Evolutionary conservation across 108 stramenopile genomes (phyloP), one percentile per base, ranked within the genome.

Genomic region (Cyclotella choctawhatcheeana): DNA sequence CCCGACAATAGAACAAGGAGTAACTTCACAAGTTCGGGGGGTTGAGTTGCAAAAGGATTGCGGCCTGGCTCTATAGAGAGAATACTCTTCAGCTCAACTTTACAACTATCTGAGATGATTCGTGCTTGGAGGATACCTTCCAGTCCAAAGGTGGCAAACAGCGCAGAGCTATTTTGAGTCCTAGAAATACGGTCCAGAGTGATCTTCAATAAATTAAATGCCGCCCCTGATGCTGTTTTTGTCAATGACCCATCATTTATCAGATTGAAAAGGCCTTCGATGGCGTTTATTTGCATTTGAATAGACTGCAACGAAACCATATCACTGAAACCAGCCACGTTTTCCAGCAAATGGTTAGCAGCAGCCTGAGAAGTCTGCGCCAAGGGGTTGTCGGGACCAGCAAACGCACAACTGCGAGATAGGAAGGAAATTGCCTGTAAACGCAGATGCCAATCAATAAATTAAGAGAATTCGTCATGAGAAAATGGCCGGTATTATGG

Each of bases 331-430:
- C 76, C 45, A n/a, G 55, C 3, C 20, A 30, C 12, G 55, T 82
- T 77, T 40, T 82, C 62, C 14, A 91, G 12, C 22, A 91, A 59
- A 13, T 88, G 84, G 10, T 77, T 55, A 51, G 85, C 85, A 27
- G 83, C 78, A n/a, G 84, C 84, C 22, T 71, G 78, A 60, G 85
- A 85, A 20, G 79, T 51, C 24, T 32, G 59, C 2, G 58, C 50
- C n/a, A 85, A 32, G 5, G 54, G 44, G 13, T 76, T 58, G 27
- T 84, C 81, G 16, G 78, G 58, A 18, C 34, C 30, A 29, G 78
- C 72, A 54, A 75, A 58, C 32, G 73, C 73, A 33, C 60, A 64
- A 2, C 84, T 29, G 35, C 45, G 66, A 16, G 84, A 66, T 16
- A 86, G 63, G 24, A 88, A 68, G 2, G 83, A 54, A 17, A 88